Evolutionary conservation across 148 eudicot species (phyloP).

Genomic region (Beta vulgaris): DNA sequence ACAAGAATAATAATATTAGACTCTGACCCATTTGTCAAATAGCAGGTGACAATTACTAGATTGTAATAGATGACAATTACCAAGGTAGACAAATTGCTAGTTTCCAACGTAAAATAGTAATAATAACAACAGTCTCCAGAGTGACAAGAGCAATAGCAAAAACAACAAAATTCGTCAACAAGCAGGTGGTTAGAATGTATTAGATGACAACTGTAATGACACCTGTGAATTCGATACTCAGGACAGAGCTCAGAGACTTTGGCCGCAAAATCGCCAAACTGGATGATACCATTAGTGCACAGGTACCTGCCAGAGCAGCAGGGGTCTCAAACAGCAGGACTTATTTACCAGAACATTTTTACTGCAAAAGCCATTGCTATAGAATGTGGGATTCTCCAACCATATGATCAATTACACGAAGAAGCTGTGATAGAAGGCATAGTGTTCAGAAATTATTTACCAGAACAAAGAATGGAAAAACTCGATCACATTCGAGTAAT

Average conservation of each 20-base stretch:
- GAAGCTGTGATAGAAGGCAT: constrained; percentile 32
- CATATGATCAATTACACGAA: constrained; percentile 16
- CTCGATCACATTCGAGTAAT: constrained; percentile 20
- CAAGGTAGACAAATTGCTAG: too few relatives aligned
- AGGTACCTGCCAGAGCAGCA: constrained; percentile 78
- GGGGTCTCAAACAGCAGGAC: constrained; percentile 62
- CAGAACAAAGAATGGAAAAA: constrained; percentile 18
- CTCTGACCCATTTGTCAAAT: too few relatives aligned
- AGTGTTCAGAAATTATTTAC: constrained; percentile 26
- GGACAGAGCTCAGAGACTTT: constrained; percentile 64
- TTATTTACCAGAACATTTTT: constrained; percentile 39
- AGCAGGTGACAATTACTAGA: too few relatives aligned
- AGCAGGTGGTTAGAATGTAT: background rate
- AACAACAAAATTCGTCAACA: background rate
- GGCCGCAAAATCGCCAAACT: constrained; percentile 73
- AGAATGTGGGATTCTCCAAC: constrained; percentile 36
- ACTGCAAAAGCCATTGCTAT: constrained; percentile 41
- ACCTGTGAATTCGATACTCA: constrained; percentile 81
- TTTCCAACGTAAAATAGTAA: too few relatives aligned
- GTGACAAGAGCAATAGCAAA: too few relatives aligned
- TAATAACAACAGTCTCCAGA: too few relatives aligned
- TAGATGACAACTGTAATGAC: background rate
- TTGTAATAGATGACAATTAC: too few relatives aligned
- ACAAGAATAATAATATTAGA: too few relatives aligned
- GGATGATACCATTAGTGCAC: constrained; percentile 85